These are phyloP conservation scores for Globisporangium splendens DNA, from an alignment of 352 stramenopile genomes.

Conservation along the genomic window DNA sequence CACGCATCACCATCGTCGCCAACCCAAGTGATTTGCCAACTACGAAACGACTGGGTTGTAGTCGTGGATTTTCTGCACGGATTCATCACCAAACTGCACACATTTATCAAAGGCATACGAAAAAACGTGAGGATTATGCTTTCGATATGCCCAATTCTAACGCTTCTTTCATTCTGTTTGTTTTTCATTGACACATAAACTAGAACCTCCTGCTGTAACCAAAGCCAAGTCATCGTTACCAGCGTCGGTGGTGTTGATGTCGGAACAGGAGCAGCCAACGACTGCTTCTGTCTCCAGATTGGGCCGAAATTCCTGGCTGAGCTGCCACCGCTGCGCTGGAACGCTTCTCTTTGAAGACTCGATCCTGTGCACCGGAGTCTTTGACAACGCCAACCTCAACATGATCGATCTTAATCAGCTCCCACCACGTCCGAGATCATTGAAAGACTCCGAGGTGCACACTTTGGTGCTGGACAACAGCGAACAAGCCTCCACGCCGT, in stretches of 20 bases:
- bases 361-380: slow-evolving; percentile 45
- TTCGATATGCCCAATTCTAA: no score
- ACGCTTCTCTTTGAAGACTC: slow-evolving; percentile 46
- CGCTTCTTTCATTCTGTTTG: background rate
- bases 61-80: slow-evolving; percentile 41
- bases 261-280: slow-evolving; percentile 17
- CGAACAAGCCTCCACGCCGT: background rate
- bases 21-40: slow-evolving; percentile 51
- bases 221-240: slow-evolving; percentile 21
- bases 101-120: slow-evolving; percentile 40
- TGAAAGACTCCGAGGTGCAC: background rate
- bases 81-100: slow-evolving; percentile 50
- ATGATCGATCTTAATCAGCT: slow-evolving; percentile 53
- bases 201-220: slow-evolving; percentile 5
- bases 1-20: slow-evolving; percentile 26
- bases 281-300: background rate
- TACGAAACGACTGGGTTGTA: slow-evolving; percentile 73
- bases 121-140: background rate
- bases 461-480: background rate
- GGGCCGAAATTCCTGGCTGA: slow-evolving; percentile 47
- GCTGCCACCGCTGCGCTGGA: slow-evolving; percentile 42
- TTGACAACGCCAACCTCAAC: slow-evolving; percentile 34
- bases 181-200: background rate
- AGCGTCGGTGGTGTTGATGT: slow-evolving; percentile 29
- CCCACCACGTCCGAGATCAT: background rate